These are phyloP conservation scores for Citrus cavaleriei DNA, from an alignment of 345 rosid genomes.

Conservation along the genomic window DNA sequence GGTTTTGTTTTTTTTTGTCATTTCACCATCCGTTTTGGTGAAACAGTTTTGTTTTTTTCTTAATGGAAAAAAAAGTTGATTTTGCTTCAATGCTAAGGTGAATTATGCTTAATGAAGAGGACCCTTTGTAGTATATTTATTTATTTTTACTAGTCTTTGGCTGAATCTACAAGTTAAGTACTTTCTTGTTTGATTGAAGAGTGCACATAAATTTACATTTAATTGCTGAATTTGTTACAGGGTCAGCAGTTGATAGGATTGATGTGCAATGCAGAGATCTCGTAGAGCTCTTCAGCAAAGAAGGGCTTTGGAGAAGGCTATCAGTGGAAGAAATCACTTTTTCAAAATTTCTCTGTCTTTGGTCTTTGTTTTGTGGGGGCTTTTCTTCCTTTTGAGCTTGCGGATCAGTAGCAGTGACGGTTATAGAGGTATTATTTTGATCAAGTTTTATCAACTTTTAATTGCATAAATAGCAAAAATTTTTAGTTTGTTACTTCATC, in stretches of 20 bases:
- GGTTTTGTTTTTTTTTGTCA: background rate
- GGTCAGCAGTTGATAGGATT: conserved; percentile 21
- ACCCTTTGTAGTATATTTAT: background rate
- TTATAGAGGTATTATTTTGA: conserved; percentile 41
- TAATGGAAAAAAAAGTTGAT: background rate
- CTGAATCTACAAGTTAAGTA: conserved; percentile 19
- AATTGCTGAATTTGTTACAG: background rate
- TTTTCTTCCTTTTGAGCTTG: conserved; percentile 58
- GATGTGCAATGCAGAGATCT: conserved; percentile 86
- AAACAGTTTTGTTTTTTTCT: background rate
- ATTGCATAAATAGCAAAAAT: background rate
- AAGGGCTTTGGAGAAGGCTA: conserved; percentile 48
- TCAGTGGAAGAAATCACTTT: conserved; percentile 34
- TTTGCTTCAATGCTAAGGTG: conserved; percentile 29
- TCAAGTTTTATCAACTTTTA: background rate
- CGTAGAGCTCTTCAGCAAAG: conserved; percentile 73
- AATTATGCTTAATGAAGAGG: conserved; percentile 5
- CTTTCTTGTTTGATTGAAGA: background rate
- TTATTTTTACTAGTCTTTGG: background rate
- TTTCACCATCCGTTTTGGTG: conserved; percentile 13
- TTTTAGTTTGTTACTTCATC: background rate
- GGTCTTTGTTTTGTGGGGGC: conserved; percentile 66
- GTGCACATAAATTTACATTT: background rate
- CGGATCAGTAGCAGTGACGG: conserved; percentile 66
- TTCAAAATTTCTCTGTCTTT: conserved; percentile 70